Evolutionary conservation across 1,284 basidiomycete species (phyloP).

Genomic region (Pseudozyma sp.): DNA sequence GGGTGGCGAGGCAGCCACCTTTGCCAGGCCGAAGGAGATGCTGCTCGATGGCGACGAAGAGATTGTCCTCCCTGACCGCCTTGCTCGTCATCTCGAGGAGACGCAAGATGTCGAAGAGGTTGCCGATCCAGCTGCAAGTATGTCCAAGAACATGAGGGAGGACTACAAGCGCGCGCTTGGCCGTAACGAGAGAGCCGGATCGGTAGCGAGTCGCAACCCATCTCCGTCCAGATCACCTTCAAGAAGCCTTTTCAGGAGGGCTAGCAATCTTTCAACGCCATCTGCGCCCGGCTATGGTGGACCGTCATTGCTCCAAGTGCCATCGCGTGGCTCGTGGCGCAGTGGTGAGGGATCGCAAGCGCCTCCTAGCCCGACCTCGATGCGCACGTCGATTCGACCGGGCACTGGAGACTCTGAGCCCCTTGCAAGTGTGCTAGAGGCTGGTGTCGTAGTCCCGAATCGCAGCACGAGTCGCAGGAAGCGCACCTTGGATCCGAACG

Average conservation of each 20-base stretch:
- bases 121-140: conserved; percentile 53
- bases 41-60: conserved; percentile 56
- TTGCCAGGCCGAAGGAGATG: conserved; percentile 2
- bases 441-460: conserved; percentile 27
- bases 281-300: conserved; percentile 23
- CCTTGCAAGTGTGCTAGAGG: conserved; percentile 32
- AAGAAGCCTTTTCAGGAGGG: conserved; percentile 20
- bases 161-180: conserved; percentile 60
- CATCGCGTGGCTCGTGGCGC: conserved; percentile 36
- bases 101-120: conserved; percentile 50
- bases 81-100: conserved; percentile 59
- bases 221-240: background rate
- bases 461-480: conserved; percentile 39
- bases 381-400: conserved; percentile 21
- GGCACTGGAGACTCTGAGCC: conserved; percentile 37
- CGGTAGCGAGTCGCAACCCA: conserved; percentile 11
- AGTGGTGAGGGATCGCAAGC: conserved; percentile 21
- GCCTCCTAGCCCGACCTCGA: conserved; percentile 22
- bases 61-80: conserved; percentile 47
- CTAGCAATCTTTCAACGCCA: conserved; percentile 25
- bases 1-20: conserved; percentile 43
- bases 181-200: conserved; percentile 11
- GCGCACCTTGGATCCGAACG: conserved; percentile 7
- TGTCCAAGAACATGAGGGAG: conserved; percentile 55
- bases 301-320: conserved; percentile 25